Percentiles rank a stretch among this genome's conserved stretches.
Evolutionary conservation across 1,284 basidiomycete species (phyloP).

Genomic region (Ganoderma boninense): DNA sequence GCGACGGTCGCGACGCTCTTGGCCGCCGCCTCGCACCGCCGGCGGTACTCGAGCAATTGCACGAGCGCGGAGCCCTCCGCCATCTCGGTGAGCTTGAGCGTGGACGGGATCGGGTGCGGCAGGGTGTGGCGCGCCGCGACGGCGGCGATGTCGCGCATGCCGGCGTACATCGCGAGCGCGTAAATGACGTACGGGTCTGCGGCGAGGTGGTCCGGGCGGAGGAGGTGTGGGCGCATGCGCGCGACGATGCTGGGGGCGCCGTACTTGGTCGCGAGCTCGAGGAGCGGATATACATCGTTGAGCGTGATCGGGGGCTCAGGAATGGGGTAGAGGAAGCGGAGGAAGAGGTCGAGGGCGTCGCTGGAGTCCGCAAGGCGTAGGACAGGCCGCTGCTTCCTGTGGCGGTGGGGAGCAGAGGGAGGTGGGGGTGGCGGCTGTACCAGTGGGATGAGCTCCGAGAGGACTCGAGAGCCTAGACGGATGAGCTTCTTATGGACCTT

Average conservation of each 20-base stretch:
- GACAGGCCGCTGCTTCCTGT: slow-evolving; percentile 8
- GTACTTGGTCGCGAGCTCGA: slow-evolving; percentile 25
- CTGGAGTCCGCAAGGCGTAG: slow-evolving; percentile 17
- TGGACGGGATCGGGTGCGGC: slow-evolving; percentile 10
- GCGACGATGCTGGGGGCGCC: slow-evolving; percentile 13
- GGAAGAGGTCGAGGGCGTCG: slow-evolving; percentile 20
- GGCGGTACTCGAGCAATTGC: slow-evolving; percentile 20
- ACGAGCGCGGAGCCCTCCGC: slow-evolving; percentile 11
- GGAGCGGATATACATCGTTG: slow-evolving; percentile 16
- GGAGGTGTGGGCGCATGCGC: slow-evolving; percentile 23
- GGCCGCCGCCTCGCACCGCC: slow-evolving; percentile 13
- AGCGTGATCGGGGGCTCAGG: slow-evolving; percentile 22
- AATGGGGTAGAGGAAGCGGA: slow-evolving; percentile 27
- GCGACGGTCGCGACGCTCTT: slow-evolving; percentile 14
- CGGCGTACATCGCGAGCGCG: slow-evolving; percentile 39
- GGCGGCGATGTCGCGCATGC: slow-evolving; percentile 19
- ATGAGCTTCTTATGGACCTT: slow-evolving; percentile 25
- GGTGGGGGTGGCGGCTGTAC: slow-evolving; percentile 15
- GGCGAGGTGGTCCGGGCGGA: slow-evolving; percentile 35
- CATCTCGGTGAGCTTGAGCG: slow-evolving; percentile 15
- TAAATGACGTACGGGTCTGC: slow-evolving; percentile 45
- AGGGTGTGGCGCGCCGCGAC: slow-evolving; percentile 25
- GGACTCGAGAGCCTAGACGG: slow-evolving; percentile 30
- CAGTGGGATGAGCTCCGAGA: slow-evolving; percentile 16
- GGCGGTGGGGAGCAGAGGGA: slow-evolving; percentile 13